A percentile compares a stretch with the other conserved stretches of the same genome.
These are phyloP conservation scores for Holtermanniella nyarrowii DNA, from an alignment of 768 basidiomycete genomes.

Conservation along the genomic window DNA sequence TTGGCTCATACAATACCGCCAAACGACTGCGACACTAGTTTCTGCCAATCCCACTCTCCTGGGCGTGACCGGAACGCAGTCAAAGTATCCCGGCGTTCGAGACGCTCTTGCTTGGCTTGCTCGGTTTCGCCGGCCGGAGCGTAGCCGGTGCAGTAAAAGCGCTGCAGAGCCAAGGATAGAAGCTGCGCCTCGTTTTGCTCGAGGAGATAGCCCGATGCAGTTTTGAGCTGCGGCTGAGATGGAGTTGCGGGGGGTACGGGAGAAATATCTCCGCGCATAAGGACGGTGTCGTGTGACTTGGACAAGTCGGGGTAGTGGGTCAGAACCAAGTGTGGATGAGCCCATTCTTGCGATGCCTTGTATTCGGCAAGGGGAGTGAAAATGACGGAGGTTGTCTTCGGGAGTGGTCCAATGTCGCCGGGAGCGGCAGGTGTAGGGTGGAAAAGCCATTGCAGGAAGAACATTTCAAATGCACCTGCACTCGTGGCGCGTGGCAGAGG, in stretches of 20 bases:
- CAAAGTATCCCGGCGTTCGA: constrained; percentile 48
- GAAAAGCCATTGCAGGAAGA: constrained; percentile 81
- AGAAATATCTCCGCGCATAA: constrained; percentile 85
- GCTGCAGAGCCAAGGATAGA: constrained; percentile 67
- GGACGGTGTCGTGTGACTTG: constrained; percentile 64
- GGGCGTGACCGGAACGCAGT: constrained; percentile 68
- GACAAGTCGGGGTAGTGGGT: constrained; percentile 88
- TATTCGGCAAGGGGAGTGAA: constrained; percentile 93
- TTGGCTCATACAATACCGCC: constrained; percentile 36
- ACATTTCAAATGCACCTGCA: constrained; percentile 45
- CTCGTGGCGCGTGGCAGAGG: constrained; percentile 57
- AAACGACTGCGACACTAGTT: constrained; percentile 52
- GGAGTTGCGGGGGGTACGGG: constrained; percentile 47
- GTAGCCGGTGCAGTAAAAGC: constrained; percentile 53
- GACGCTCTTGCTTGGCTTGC: constrained; percentile 43
- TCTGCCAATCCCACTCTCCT: constrained; percentile 69
- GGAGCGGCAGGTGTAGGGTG: constrained; percentile 55
- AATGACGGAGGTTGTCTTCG: constrained; percentile 58
- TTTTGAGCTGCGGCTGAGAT: constrained; percentile 9
- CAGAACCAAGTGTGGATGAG: constrained; percentile 80
- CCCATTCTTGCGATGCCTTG: constrained; percentile 69
- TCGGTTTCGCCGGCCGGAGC: constrained; percentile 18
- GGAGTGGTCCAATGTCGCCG: constrained; percentile 43
- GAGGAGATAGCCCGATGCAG: constrained; percentile 41
- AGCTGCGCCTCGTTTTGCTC: constrained; percentile 74